Conservation (phyloP, 2,329 filamentous ascomycete genomes). For the Erysiphe pulchra region DNA sequence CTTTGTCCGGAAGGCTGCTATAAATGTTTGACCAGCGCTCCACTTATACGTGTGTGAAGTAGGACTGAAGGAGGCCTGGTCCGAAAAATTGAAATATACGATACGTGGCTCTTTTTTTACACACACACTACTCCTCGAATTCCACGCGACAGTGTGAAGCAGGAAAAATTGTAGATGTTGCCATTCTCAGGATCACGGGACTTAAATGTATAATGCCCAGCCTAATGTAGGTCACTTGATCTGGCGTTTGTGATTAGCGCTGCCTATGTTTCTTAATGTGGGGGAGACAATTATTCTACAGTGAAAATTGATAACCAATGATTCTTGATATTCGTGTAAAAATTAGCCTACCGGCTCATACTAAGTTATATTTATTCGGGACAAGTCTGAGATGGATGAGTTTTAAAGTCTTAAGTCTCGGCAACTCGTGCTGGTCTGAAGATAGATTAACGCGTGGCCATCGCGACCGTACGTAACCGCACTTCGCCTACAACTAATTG, state of each 20-base stretch:
- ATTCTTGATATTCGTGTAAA: not conserved
- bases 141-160: too few species aligned
- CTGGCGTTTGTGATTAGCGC: not conserved
- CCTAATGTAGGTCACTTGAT: not conserved
- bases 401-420: too few species aligned
- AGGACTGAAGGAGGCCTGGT: too few species aligned
- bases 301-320: not conserved
- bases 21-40: too few species aligned
- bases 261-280: not conserved
- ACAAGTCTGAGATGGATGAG: not conserved
- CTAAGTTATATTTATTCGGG: not conserved
- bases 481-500: not conserved
- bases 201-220: too few species aligned
- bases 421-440: not conserved
- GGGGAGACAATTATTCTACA: not conserved
- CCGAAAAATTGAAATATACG: too few species aligned
- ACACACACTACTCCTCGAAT: too few species aligned
- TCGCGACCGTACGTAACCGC: not conserved
- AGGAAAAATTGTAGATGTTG: too few species aligned
- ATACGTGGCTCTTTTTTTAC: too few species aligned
- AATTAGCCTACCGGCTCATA: not conserved
- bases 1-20: too few species aligned
- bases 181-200: too few species aligned
- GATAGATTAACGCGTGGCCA: not conserved
- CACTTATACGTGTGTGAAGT: too few species aligned